Conservation (phyloP, 345 rosid species). For the Laguncularia racemosa region DNA sequence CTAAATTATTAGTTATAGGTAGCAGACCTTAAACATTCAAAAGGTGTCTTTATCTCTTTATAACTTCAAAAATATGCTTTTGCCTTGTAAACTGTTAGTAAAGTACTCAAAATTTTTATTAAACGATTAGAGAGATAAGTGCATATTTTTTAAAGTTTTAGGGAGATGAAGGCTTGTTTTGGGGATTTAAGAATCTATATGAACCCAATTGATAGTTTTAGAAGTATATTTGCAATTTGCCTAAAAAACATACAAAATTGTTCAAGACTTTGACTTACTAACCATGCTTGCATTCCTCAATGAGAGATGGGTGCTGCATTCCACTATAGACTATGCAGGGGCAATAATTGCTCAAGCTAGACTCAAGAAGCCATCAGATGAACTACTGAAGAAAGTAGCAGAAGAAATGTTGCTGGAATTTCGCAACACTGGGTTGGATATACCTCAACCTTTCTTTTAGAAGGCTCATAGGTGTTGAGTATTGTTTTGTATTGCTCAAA, state of each 20-base stretch:
- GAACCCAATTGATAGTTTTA: conserved; percentile 1
- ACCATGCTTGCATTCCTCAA: conserved; percentile 15
- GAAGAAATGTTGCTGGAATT: conserved; percentile 68
- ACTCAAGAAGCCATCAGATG: conserved; percentile 52
- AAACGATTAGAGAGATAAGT: not conserved
- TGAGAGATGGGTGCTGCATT: conserved; percentile 84
- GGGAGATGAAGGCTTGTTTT: no score
- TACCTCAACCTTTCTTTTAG: conserved; percentile 58
- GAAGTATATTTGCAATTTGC: not conserved
- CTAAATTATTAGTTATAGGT: no score
- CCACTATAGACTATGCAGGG: conserved; percentile 53
- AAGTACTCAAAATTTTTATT: no score
- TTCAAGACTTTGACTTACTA: no score
- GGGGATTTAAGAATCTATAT: no score
- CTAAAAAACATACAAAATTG: no score
- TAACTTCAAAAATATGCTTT: no score
- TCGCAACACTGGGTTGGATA: conserved; percentile 40
- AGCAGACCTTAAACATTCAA: no score
- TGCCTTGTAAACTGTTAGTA: no score
- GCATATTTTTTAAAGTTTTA: not conserved
- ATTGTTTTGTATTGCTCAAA: not conserved
- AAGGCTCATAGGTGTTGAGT: conserved; percentile 85
- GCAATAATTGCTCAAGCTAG: conserved; percentile 51
- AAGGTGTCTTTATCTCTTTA: no score
- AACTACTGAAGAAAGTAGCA: conserved; percentile 37